phyloP scores from a whole-genome alignment of 257 asterid species.

The Avicennia marina region DNA sequence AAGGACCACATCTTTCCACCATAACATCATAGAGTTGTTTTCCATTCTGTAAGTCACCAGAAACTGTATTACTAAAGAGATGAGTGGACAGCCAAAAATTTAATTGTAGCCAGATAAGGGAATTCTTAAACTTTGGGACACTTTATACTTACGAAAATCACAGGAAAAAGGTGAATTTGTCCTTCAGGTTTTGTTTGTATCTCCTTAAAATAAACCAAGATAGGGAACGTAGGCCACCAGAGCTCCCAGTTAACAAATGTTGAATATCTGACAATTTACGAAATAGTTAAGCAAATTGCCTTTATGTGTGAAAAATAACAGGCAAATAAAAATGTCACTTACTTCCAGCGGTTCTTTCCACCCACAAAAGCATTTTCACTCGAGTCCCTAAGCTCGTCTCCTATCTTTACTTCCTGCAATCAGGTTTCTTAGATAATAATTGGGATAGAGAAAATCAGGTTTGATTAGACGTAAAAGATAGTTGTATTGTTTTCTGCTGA shows the following conservation, averaged over 20 bases:
- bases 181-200: slow-evolving; percentile 86
- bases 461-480: background rate
- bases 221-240: slow-evolving; percentile 95
- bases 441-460: background rate
- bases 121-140: slow-evolving; percentile 14
- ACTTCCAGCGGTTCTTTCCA: slow-evolving; percentile 95
- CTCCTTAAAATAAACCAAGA: slow-evolving; percentile 92
- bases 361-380: slow-evolving; percentile 94
- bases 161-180: slow-evolving; percentile 73
- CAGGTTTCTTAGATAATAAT: slow-evolving; percentile 10
- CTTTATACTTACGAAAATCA: slow-evolving; percentile 59
- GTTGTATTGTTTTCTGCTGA: background rate
- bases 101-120: slow-evolving; percentile 19
- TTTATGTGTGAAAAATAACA: slow-evolving; percentile 7
- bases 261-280: slow-evolving; percentile 50
- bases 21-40: slow-evolving; percentile 77
- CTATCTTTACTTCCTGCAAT: slow-evolving; percentile 80
- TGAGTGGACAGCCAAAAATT: slow-evolving; percentile 8
- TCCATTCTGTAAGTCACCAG: slow-evolving; percentile 44
- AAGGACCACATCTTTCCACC: slow-evolving; percentile 79
- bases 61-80: slow-evolving; percentile 5
- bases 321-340: slow-evolving; percentile 28
- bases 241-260: slow-evolving; percentile 95
- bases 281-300: background rate
- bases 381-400: slow-evolving; percentile 73